Conservation (phyloP, 2,329 filamentous ascomycete species). For the Neonectria magnoliae region DNA sequence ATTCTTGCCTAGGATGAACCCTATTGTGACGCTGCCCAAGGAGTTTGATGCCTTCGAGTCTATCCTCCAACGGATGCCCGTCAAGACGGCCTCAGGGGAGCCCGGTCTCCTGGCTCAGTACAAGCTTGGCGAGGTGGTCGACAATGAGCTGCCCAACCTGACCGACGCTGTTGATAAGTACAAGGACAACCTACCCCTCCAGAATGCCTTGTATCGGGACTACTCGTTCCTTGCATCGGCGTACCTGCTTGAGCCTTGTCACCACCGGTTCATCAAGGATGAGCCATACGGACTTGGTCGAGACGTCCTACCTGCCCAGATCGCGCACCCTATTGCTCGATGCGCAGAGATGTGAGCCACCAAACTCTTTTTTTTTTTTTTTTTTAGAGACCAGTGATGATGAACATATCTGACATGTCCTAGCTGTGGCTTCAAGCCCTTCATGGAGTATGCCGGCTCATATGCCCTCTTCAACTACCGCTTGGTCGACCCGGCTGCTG, state of each 20-base stretch:
- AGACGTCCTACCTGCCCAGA: conserved; percentile 75
- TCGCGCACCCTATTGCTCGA: conserved; percentile 83
- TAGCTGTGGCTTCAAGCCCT: conserved; percentile 81
- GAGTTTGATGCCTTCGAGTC: conserved; percentile 79
- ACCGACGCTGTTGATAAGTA: conserved; percentile 78
- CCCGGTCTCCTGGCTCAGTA: conserved; percentile 81
- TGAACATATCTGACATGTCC: conserved; percentile 6
- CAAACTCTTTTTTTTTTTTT: neutral
- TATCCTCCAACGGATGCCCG: conserved; percentile 80
- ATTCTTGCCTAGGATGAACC: conserved; percentile 76
- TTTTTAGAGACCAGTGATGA: neutral
- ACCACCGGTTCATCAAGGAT: conserved; percentile 75
- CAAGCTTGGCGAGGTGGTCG: conserved; percentile 78
- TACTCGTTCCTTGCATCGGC: conserved; percentile 92
- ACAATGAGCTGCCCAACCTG: conserved; percentile 80
- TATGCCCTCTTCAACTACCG: conserved; percentile 73
- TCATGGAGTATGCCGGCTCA: conserved; percentile 75
- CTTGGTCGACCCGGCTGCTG: conserved; percentile 63
- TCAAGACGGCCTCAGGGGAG: conserved; percentile 76
- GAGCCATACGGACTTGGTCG: conserved; percentile 82
- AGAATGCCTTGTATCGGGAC: conserved; percentile 90
- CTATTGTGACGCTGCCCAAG: conserved; percentile 70
- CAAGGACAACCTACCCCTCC: conserved; percentile 76
- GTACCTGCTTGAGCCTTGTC: conserved; percentile 91
- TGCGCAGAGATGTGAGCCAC: conserved; percentile 83